Conservation (phyloP, 768 basidiomycete species). For the Tylopilus balloui region DNA sequence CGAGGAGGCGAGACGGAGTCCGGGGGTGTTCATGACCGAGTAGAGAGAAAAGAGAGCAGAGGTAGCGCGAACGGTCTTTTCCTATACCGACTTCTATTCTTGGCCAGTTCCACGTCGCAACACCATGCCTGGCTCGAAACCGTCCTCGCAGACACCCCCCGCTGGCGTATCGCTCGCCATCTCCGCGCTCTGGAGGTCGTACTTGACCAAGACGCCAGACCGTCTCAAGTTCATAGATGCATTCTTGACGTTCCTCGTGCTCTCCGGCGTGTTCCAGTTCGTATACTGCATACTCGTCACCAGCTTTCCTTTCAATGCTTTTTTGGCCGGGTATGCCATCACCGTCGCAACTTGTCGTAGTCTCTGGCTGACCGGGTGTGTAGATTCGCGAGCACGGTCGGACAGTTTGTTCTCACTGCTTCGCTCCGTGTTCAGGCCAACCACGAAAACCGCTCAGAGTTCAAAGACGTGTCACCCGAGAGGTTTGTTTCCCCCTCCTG, state of each 20-base stretch:
- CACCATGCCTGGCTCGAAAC: slow-evolving; percentile 37
- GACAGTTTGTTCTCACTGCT: slow-evolving; percentile 94
- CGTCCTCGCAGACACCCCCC: slow-evolving; percentile 15
- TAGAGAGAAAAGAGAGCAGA: neutral
- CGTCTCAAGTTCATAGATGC: slow-evolving; percentile 92
- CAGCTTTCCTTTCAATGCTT: slow-evolving; percentile 96
- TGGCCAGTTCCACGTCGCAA: slow-evolving; percentile 22
- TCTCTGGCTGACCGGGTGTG: slow-evolving; percentile 1
- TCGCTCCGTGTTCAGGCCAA: slow-evolving; percentile 91
- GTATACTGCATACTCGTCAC: slow-evolving; percentile 87
- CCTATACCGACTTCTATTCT: slow-evolving; percentile 12
- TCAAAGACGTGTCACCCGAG: slow-evolving; percentile 91
- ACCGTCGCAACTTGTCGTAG: neutral
- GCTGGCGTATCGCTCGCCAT: slow-evolving; percentile 33
- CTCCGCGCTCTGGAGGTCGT: slow-evolving; percentile 67
- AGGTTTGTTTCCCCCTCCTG: slow-evolving; percentile 47
- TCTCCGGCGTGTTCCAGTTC: slow-evolving; percentile 89
- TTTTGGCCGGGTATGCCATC: slow-evolving; percentile 80
- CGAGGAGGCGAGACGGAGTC: slow-evolving; percentile 21
- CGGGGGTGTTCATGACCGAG: slow-evolving; percentile 21
- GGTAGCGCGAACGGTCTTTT: no score
- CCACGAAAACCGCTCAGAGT: slow-evolving; percentile 73
- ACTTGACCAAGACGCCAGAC: slow-evolving; percentile 70
- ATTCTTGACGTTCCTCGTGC: slow-evolving; percentile 88
- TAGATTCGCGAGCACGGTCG: slow-evolving; percentile 90